Percentiles rank a stretch among this genome's conserved stretches.
phyloP scores from a whole-genome alignment of 2,329 filamentous ascomycete species.

The Allantophomopsis lycopodina region DNA sequence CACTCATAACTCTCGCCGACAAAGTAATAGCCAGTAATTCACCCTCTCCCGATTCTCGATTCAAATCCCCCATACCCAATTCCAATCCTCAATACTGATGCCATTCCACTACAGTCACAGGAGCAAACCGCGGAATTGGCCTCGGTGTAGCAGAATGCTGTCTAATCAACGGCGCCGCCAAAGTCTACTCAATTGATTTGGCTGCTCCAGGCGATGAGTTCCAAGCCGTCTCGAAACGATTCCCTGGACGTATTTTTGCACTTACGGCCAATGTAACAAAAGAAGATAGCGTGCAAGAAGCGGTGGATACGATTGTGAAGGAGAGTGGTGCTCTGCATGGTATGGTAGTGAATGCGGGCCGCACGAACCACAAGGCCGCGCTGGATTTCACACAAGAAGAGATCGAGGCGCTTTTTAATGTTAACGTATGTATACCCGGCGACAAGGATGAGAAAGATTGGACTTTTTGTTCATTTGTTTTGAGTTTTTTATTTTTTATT shows the following conservation, averaged over 20 bases:
- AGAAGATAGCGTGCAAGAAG: conserved; percentile 27
- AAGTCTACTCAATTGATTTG: conserved; percentile 32
- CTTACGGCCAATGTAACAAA: conserved; percentile 31
- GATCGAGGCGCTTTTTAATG: conserved; percentile 26
- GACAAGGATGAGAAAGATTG: too few species aligned
- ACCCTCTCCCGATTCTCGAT: too few species aligned
- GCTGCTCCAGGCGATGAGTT: conserved; percentile 27
- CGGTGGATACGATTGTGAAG: conserved; percentile 27
- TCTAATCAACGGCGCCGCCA: conserved; percentile 26
- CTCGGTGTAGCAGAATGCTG: conserved; percentile 32
- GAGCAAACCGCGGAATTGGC: conserved; percentile 25
- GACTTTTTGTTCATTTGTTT: not conserved
- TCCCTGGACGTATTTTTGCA: conserved; percentile 24
- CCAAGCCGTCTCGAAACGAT: conserved; percentile 20
- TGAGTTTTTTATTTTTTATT: not conserved
- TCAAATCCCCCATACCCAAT: not conserved
- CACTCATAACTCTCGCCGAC: conserved; percentile 14
- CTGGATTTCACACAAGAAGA: conserved; percentile 33
- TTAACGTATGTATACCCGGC: conserved; percentile 18
- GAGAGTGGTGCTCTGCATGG: conserved; percentile 30
- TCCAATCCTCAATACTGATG: not conserved
- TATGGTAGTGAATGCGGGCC: conserved; percentile 34
- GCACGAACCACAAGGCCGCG: conserved; percentile 35
- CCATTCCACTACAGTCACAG: conserved; percentile 14
- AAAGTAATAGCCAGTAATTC: conserved; percentile 21